Base-by-base conservation (phyloP, 371 early-diverging fungal species). In the Caulochytrium protostelioides region DNA sequence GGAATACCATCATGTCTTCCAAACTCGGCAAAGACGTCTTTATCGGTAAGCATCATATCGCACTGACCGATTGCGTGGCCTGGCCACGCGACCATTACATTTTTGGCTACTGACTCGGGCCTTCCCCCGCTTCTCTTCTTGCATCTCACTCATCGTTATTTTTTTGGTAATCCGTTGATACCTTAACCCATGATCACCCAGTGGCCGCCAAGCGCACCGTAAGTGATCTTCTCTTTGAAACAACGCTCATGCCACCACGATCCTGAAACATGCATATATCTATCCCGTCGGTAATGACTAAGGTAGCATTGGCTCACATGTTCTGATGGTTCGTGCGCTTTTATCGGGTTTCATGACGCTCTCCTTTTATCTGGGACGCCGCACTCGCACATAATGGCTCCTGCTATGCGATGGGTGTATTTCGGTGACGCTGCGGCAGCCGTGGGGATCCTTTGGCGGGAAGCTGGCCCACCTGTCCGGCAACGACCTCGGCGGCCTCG, bases 401-500 rank as follows among this genome's bases (percentile, higher is more conserved):
- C 25, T 7, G 25, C 12, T 6, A 6, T 6, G 6, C 25, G 25
- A 25, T 7, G 12, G 12, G 25, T 6, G 7, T 12, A 25, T 6
- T 7, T 6, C 12, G 12, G 7, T 25, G 12, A 25, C 7, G 7
- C 18, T n/a, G 9, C 15, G 6, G 1, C 12, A 59, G 57, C 74
- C 84, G 20, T 74, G 83, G 42, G 83, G 84, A 28, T 69, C 76
- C 23, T 85, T 85, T 55, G 76, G 77, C 42, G 86, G 86, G 23
- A 79, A 81, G 54, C 66, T 85, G 37, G 75, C 73, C 46, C 57
- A 67, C 37, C 43, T 80, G n/a, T 68, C 75, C 8, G 94, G 91
- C 25, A 69, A 72, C 43, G 84, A 90, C 50, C 72, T 92, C 18
- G 90, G 87, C 43, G 90, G 83, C 17, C 46, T 87, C 22, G 85